Base-by-base conservation (phyloP, 2,329 filamentous ascomycete genomes). In the Calycina herbarum region DNA sequence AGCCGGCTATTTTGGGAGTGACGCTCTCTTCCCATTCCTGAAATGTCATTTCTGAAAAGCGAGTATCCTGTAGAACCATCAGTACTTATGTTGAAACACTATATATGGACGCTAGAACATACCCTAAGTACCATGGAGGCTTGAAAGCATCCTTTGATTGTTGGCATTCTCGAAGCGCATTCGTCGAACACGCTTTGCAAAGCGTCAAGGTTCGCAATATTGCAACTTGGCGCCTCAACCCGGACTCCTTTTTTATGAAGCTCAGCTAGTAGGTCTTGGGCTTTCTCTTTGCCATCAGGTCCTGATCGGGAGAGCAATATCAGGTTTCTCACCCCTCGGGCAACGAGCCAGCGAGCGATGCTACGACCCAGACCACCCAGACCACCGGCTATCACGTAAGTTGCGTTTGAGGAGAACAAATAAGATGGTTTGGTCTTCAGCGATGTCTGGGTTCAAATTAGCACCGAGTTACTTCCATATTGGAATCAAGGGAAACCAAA, bases 161-260 rank as follows among this genome's bases (percentile, higher is more conserved):
- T 66, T 3, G 69, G 69, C 62, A 70, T 66, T n/a, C 24, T 17
- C 31, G 48, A 24, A 15, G 20, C 27, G 40, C 10, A 51, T 15
- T 57, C 5, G 1, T 29, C 24, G 13, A 69, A 20, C 1, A 64
- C 40, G 24, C 27, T 51, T 17, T 58, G 24, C 11, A 69, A 63
- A 5, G 59, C 64, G 2, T 78, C 70, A 1, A 73, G 68, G 20
- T 80, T 75, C 1, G 80, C 77, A 1, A 86, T 81, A 64, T 87
- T 80, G 72, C 84, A 85, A 5, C 73, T 68, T 40, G 78, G 77
- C 10, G 83, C 78, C 10, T 79, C 70, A 27, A 84, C 76, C 17
- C 78, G 76, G 0, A 80, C 80, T 0, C 79, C 80, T 1, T 70
- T 65, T 0, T 68, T 64, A 10, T 38, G 20, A 17, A 70, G 33